A percentile compares a stretch with the other conserved stretches of the same genome.
phyloP scores from a whole-genome alignment of 192 early-diverging fungal species.

The Gigaspora rosea region DNA sequence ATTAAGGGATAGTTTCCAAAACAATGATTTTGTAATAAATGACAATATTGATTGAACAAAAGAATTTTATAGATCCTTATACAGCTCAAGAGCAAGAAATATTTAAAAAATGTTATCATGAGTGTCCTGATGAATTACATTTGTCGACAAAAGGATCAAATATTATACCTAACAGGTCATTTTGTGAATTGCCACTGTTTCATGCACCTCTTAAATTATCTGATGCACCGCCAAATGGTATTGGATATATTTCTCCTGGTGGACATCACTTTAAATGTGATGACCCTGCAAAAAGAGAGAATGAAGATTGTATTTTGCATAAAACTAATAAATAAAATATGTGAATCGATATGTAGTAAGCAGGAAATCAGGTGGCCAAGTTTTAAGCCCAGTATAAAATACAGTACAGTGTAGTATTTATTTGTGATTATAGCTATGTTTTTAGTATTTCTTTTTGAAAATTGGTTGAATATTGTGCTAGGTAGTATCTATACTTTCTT shows the following conservation, averaged over 20 bases:
- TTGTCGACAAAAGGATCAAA: not conserved
- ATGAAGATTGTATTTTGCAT: no score
- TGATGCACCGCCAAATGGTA: not conserved
- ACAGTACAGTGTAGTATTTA: no score
- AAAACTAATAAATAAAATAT: no score
- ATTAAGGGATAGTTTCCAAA: no score
- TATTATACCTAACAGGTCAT: not conserved
- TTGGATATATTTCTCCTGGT: conserved; percentile 31
- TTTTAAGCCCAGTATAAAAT: no score
- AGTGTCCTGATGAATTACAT: conserved; percentile 8
- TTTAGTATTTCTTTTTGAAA: no score
- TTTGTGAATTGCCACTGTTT: conserved; percentile 18
- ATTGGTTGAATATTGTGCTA: no score
- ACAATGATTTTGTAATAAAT: not conserved
- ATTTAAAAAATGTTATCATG: conserved; percentile 26
- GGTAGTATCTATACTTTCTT: no score
- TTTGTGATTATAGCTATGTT: no score
- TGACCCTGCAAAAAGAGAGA: not conserved
- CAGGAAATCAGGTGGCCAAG: no score
- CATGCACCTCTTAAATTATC: not conserved
- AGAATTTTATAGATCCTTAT: conserved; percentile 22
- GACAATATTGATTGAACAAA: not conserved
- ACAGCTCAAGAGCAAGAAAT: not conserved
- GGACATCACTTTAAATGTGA: conserved; percentile 32
- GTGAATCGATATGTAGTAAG: no score